Evolutionary conservation across 1,284 basidiomycete species (phyloP), one percentile per base, ranked within the genome.

Genomic region (Ustilago vetiveriae): DNA sequence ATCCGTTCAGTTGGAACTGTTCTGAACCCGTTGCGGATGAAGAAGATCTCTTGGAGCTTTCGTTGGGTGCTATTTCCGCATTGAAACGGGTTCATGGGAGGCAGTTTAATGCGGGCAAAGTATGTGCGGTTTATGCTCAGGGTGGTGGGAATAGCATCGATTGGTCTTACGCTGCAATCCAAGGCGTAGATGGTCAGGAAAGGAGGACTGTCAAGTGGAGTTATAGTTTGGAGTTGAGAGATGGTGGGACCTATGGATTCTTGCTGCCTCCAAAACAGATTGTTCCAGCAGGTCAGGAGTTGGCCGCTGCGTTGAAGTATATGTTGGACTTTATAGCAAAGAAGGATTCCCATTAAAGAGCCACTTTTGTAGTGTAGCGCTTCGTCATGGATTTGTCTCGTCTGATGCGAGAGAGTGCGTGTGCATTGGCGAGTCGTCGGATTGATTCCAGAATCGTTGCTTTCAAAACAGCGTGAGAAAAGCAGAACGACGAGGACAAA

Each of bases 201-300:
- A 54, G 43, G 29, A 32, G 17, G 22, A 6, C 27, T 29, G 23
- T 91, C 69, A 88, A 90, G 70, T 92, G 89, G 84, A 86, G 88
- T 2, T 94, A 90, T 81, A 88, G 88, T 3, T 86, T 88, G 8
- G 90, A 92, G 79, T 81, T 94, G 53, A 83, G 92, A 42, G 92
- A 93, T 83, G 91, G 90, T 0, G 92, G 91, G 11, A 78, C 91
- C 87, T 92, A 91, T 75, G 92, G 91, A 0, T 27, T 93, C 83
- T 83, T 90, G 10, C 83, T 93, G 0, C 92, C 92, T 0, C 84
- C 88, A 0, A 83, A 85, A 53, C 88, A 88, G 85, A 92, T 94
- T 69, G 83, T 89, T 9, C 89, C 91, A 0, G 88, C 90, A 0
- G 91, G 52, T 7, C 24, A 71, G 30, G 74, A 75, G 42, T n/a